Base-by-base conservation (phyloP, 495 filamentous ascomycete genomes). In the Hypomontagnella monticulosa region DNA sequence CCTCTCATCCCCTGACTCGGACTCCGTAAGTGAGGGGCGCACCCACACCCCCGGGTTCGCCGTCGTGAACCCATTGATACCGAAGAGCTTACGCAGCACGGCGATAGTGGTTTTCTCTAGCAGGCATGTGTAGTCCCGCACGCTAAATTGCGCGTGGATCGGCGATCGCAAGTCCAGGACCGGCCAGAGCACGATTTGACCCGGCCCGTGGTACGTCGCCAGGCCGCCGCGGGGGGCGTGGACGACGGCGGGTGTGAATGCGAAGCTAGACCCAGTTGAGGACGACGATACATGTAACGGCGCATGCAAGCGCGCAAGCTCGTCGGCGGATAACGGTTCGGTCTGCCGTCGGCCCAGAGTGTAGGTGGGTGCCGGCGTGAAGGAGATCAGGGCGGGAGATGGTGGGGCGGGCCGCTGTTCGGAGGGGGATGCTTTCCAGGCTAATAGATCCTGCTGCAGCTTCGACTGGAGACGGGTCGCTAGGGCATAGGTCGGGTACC, bases 131-230 rank as follows among this genome's bases (percentile, higher is more conserved):
- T 93, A 96, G 65, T 83, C 85, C 12, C 91, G 79, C 18, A 85
- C 79, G 14, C 73, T 77, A 27, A 85, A 76, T 33, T 74, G 60
- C 16, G 49, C 38, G 69, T 81, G 76, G 16, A 62, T 33, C 1
- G 67, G 56, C 3, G 78, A 77, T 12, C 70, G 68, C 14, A 97
- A 81, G 71, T 96, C 91, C 16, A 95, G 76, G 37, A 98, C 86
- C 11, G 94, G 91, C 75, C 96, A 99, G 10, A 92, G 88, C 19
- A 97, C 91, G 60, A 94, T 77, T 73, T 99, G 95, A 0, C 95
- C 95, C 0, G 95, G 95, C 0, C 95, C 95, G 72, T 99, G 95
- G 80, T 96, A 99, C 4, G 95, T 98, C 0, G 91, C 93, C 58
- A 95, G 91, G 0, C 95, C 95, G 64, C 95, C 95, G 43, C 95